A percentile compares a stretch with the other conserved stretches of the same genome.
Conservation (phyloP, 2,329 filamentous ascomycete genomes). For the Cladosporium sp. region DNA sequence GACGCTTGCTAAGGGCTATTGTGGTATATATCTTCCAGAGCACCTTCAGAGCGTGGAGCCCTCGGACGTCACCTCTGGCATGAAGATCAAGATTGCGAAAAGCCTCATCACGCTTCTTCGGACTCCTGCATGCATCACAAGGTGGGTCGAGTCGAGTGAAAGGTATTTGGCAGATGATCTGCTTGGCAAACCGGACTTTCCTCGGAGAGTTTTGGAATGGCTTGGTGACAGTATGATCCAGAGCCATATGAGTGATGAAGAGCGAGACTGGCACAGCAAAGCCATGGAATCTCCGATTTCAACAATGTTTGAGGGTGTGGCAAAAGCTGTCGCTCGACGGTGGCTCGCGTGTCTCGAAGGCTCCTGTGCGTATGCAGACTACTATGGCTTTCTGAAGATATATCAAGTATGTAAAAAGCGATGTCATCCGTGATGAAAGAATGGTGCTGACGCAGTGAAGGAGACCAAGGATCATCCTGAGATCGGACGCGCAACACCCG, state of each 20-base stretch:
- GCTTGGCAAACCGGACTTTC: not conserved
- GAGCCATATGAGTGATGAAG: not conserved
- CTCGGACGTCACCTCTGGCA: not conserved
- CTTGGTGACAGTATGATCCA: not conserved
- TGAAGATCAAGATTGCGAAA: not conserved
- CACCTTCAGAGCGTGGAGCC: not conserved
- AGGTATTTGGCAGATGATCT: not conserved
- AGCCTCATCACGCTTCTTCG: not conserved
- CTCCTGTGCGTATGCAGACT: not conserved
- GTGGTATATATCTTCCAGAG: not conserved
- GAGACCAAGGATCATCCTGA: not conserved
- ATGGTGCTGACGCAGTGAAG: not conserved
- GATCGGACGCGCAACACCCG: not conserved
- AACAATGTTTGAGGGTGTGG: not conserved
- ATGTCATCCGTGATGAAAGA: too few species aligned
- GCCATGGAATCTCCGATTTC: not conserved
- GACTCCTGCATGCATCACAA: not conserved
- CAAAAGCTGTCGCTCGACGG: not conserved
- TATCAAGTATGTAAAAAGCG: not conserved
- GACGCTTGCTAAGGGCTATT: not conserved
- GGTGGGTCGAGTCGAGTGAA: not conserved
- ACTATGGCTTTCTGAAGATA: not conserved
- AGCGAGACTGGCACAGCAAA: not conserved
- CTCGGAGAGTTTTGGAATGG: not conserved
- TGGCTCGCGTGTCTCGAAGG: not conserved